A percentile compares a stretch with the other conserved stretches of the same genome.
phyloP scores from a whole-genome alignment of 2,329 filamentous ascomycete species.

The Botrytis galanthina region DNA sequence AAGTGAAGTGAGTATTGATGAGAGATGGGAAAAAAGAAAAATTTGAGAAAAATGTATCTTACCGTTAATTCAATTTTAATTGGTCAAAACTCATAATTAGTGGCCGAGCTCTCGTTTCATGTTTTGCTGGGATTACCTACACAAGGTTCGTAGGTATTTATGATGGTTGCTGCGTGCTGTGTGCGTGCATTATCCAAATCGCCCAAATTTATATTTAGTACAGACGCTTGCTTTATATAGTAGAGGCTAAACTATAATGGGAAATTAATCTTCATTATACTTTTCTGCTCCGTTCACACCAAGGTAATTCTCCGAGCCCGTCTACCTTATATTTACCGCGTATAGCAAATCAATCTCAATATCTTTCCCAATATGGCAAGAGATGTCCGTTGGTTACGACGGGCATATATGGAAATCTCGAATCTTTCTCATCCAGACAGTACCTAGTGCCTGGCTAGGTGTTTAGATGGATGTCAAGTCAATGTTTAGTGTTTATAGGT shows the following conservation, averaged over 20 bases:
- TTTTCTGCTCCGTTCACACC: neutral
- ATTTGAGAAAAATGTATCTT: neutral
- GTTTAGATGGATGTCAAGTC: neutral
- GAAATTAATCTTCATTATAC: neutral
- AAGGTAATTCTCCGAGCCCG: constrained; percentile 7
- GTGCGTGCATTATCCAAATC: neutral
- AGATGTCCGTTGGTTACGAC: neutral
- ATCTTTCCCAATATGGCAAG: neutral
- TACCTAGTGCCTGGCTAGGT: neutral
- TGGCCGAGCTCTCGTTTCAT: constrained; percentile 19
- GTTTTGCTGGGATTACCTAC: constrained; percentile 14
- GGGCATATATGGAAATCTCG: neutral
- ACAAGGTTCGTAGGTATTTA: neutral
- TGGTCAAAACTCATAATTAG: neutral
- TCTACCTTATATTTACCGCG: neutral
- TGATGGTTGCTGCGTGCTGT: neutral
- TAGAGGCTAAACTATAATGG: neutral
- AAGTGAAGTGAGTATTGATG: neutral
- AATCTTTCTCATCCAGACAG: neutral
- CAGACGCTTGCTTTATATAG: neutral
- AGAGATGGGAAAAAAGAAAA: neutral
- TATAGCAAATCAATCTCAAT: neutral
- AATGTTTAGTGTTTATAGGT: neutral
- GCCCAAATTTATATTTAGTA: constrained; percentile 5
- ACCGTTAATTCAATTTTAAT: neutral